Conservation (phyloP, 805 yeast genomes). For the Saccharomycopsis sp. region DNA sequence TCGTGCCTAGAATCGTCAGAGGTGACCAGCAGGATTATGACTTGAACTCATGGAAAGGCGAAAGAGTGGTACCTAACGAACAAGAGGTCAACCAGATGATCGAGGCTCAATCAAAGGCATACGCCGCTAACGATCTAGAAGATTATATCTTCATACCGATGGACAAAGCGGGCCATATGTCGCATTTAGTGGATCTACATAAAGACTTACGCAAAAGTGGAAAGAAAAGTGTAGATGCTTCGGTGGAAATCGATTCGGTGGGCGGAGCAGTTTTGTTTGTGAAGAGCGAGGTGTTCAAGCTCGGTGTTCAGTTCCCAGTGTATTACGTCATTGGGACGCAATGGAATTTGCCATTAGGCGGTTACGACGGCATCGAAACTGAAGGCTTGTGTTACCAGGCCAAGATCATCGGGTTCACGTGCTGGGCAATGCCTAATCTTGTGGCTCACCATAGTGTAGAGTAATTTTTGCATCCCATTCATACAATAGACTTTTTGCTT, state of each 20-base stretch:
- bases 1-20: conserved; percentile 28
- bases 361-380: conserved; percentile 49
- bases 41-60: conserved; percentile 33
- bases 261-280: conserved; percentile 47
- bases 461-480: not conserved
- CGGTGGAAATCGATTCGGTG: conserved; percentile 33
- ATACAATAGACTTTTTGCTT: not conserved
- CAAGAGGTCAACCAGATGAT: conserved; percentile 21
- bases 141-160: conserved; percentile 26
- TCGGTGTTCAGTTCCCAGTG: conserved; percentile 42
- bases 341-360: conserved; percentile 39
- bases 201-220: conserved; percentile 19
- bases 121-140: conserved; percentile 22
- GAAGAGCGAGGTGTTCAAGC: conserved; percentile 35
- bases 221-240: conserved; percentile 10
- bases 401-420: conserved; percentile 35
- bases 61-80: conserved; percentile 26
- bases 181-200: conserved; percentile 24
- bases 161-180: conserved; percentile 23
- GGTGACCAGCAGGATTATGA: conserved; percentile 30
- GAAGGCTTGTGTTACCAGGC: conserved; percentile 46
- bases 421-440: conserved; percentile 44
- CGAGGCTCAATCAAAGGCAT: conserved; percentile 25
- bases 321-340: conserved; percentile 37
- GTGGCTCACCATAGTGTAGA: conserved; percentile 32